Evolutionary conservation across 2,329 filamentous ascomycete genomes (phyloP), one percentile per base, ranked within the genome.

Genomic region (Fusarium tuaranense): DNA sequence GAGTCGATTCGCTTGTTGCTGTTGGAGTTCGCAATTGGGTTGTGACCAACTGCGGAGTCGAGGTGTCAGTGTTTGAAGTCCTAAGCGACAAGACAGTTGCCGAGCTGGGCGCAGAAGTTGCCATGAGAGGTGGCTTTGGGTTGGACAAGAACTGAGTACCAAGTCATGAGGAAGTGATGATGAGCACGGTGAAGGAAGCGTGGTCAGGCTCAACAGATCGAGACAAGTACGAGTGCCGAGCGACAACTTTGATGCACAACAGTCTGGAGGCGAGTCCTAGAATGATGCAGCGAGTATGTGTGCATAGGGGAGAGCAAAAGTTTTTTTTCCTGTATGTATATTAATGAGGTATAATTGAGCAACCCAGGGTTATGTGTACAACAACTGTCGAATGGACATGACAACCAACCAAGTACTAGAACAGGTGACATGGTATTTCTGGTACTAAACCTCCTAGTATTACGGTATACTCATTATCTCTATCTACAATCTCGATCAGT

Each of bases 1-100:
- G 87, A 1, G 85, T 89, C 8, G 88, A 89, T 78, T 88, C 86
- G 0, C 81, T 89, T 9, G 85, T 88, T 7, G 87, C 87, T 1
- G 86, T 89, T n/a, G 86, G 85, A 13, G 80, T 88, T 9, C 83
- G 87, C n/a, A 88, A 85, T 72, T 89, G 87, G 87, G 83, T 89
- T 7, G 79, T 83, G 2, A 81, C 83, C 59, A 84, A 85, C 70
- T 85, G 85, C 18, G 81, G 82, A 3, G 84, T 84, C 1, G 82
- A 86, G 61, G 76, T 88, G 4, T 85, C 85, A 0, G 83, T 88
- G 3, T 88, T 88, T 72, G 86, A 88, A 65, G 82, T 88, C 18
- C 74, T 88, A 64, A 84, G 85, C 55, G 84, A 86, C 63, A 80
- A 74, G 44, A 84, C 84, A n/a, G 81, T 87, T 27, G 69, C 71